Percentiles rank a stretch among this genome's conserved stretches.
These are phyloP conservation scores for Aspergillus heteromorphus DNA, from an alignment of 495 filamentous ascomycete species.

Conservation along the genomic window DNA sequence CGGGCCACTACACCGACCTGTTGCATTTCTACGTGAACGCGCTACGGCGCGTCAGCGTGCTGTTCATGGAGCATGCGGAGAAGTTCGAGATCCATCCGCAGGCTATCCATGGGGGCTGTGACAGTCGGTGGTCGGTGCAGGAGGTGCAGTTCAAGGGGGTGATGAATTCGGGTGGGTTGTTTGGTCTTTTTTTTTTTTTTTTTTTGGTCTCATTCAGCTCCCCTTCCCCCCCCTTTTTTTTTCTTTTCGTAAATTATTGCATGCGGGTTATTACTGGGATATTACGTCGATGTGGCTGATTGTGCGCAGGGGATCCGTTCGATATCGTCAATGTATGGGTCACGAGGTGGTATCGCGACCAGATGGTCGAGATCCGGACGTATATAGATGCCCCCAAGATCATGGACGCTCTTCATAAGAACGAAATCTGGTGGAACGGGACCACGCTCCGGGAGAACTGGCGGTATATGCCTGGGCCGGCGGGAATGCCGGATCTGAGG, in stretches of 20 bases:
- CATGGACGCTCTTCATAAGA: conserved; percentile 28
- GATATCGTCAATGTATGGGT: conserved; percentile 37
- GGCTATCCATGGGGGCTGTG: conserved; percentile 33
- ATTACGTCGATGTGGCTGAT: background rate
- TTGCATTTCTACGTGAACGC: conserved; percentile 38
- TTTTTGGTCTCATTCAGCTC: background rate
- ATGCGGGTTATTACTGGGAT: background rate
- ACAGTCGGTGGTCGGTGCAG: conserved; percentile 30
- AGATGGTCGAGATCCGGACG: conserved; percentile 35
- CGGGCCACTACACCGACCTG: conserved; percentile 30
- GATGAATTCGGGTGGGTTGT: conserved; percentile 29
- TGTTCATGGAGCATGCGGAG: conserved; percentile 29
- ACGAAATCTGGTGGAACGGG: conserved; percentile 35
- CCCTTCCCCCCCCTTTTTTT: background rate
- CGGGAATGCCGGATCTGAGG: conserved; percentile 32
- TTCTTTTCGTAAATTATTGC: background rate
- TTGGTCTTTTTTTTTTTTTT: too few species aligned
- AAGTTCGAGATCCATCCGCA: conserved; percentile 30
- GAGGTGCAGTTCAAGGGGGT: conserved; percentile 31
- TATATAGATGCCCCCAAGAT: conserved; percentile 29
- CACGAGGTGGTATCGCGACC: conserved; percentile 28
- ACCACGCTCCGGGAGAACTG: conserved; percentile 26
- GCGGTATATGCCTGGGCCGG: conserved; percentile 33
- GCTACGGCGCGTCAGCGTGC: conserved; percentile 26
- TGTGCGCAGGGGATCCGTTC: conserved; percentile 21